Percentiles rank a stretch among this genome's conserved stretches.
These are phyloP conservation scores for Chlorella sp. DNA, from an alignment of 139 green algal genomes.

Conservation along the genomic window DNA sequence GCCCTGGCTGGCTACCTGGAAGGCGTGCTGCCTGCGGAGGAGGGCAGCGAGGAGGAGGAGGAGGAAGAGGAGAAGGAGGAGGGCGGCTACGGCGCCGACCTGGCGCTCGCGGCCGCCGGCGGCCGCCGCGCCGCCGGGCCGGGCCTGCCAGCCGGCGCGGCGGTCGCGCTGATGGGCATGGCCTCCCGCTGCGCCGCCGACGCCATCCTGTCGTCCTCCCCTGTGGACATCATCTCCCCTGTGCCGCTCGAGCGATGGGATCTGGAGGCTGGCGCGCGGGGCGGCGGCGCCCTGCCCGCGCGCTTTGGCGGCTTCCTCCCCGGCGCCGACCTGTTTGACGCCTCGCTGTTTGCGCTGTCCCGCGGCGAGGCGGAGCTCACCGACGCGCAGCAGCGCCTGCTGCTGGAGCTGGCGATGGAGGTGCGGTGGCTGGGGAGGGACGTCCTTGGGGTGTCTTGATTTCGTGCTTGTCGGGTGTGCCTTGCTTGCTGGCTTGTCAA, in stretches of 20 bases:
- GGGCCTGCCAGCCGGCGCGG: not conserved
- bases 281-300: slow-evolving; percentile 16
- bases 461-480: no score
- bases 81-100: not conserved
- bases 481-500: no score
- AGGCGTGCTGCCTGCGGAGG: slow-evolving; percentile 8
- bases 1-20: slow-evolving; percentile 43
- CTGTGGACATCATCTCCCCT: slow-evolving; percentile 45
- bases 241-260: slow-evolving; percentile 64
- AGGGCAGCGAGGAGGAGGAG: not conserved
- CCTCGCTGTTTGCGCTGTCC: slow-evolving; percentile 51
- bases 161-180: slow-evolving; percentile 13
- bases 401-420: slow-evolving; percentile 51
- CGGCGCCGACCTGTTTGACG: slow-evolving; percentile 60
- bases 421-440: no score
- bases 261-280: slow-evolving; percentile 37
- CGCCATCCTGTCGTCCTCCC: slow-evolving; percentile 12
- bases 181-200: slow-evolving; percentile 7
- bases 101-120: not conserved
- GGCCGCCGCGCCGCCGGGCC: not conserved
- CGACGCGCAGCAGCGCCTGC: slow-evolving; percentile 82
- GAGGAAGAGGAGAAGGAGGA: not conserved
- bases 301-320: slow-evolving; percentile 76
- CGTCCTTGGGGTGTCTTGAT: no score
- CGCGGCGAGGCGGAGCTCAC: slow-evolving; percentile 65